Conservation (phyloP, 495 filamentous ascomycete genomes). For the Astrocystis sublimbata region DNA sequence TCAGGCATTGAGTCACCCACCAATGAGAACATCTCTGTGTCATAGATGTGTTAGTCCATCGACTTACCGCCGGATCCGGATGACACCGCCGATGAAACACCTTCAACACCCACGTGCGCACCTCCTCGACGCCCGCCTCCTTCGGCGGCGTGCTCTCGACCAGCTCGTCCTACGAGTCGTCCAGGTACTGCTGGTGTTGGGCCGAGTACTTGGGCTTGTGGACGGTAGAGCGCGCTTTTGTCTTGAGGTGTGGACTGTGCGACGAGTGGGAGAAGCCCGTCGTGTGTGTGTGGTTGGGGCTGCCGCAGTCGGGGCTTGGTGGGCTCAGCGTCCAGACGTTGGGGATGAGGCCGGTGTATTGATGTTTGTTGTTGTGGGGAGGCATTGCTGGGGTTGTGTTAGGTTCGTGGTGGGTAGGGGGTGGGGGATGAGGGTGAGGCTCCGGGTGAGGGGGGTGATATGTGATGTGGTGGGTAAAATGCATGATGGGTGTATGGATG, state of each 20-base stretch:
- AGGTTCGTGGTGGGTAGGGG: too few species aligned
- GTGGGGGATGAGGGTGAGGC: too few species aligned
- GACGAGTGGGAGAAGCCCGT: conserved; percentile 15
- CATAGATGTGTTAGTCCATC: conserved; percentile 10
- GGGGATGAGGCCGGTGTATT: too few species aligned
- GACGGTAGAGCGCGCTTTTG: neutral
- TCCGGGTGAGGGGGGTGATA: too few species aligned
- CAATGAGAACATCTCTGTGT: neutral
- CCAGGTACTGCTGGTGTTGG: conserved; percentile 25
- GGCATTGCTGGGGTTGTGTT: too few species aligned
- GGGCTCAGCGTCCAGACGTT: neutral
- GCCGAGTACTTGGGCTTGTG: conserved; percentile 17
- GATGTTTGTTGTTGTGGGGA: too few species aligned
- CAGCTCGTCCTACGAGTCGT: conserved; percentile 26
- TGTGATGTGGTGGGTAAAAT: too few species aligned
- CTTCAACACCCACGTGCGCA: conserved; percentile 25
- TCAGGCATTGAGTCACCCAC: too few species aligned
- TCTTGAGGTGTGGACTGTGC: conserved; percentile 15
- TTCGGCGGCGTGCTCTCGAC: conserved; percentile 22
- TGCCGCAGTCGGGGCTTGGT: neutral
- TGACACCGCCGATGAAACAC: conserved; percentile 30
- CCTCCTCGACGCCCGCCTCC: conserved; percentile 24
- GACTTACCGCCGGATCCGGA: conserved; percentile 26
- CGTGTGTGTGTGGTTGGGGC: conserved; percentile 2
- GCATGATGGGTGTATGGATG: too few species aligned